Percentiles rank a stretch among this genome's conserved stretches.
These are phyloP conservation scores for Penicillium coffeae DNA, from an alignment of 495 filamentous ascomycete species.

Conservation along the genomic window DNA sequence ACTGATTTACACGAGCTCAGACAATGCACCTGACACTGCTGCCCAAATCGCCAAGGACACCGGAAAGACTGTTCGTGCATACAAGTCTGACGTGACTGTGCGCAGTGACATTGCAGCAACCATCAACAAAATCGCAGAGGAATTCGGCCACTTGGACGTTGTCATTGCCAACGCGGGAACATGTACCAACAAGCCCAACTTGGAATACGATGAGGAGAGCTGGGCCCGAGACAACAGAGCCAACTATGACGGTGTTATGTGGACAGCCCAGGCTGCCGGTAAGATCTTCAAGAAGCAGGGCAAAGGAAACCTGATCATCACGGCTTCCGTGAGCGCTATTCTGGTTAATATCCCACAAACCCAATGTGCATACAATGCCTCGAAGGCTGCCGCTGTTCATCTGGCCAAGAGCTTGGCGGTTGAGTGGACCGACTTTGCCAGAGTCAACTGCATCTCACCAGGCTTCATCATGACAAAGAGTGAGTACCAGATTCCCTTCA, in stretches of 20 bases:
- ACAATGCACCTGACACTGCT: conserved; percentile 60
- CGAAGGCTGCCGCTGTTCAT: no score
- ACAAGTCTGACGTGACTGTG: conserved; percentile 60
- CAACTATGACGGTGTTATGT: conserved; percentile 31
- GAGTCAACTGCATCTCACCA: conserved; percentile 63
- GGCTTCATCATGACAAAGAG: conserved; percentile 51
- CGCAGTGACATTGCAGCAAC: conserved; percentile 48
- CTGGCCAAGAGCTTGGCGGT: conserved; percentile 53
- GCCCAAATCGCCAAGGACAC: conserved; percentile 60
- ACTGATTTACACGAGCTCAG: conserved; percentile 72
- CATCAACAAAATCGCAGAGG: conserved; percentile 51
- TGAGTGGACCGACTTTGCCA: conserved; percentile 65
- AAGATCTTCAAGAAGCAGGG: conserved; percentile 27
- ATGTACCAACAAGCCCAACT: conserved; percentile 27
- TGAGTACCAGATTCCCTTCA: no score
- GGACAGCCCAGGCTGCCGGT: conserved; percentile 32
- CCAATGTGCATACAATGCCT: conserved; percentile 18
- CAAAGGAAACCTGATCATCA: conserved; percentile 19
- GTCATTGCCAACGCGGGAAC: conserved; percentile 68
- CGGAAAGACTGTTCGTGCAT: conserved; percentile 58
- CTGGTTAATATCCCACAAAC: conserved; percentile 24
- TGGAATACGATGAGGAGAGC: conserved; percentile 15
- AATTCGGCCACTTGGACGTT: conserved; percentile 49
- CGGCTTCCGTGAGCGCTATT: conserved; percentile 21
- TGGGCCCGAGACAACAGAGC: conserved; percentile 24